These are phyloP conservation scores for Cystobasidium onofrii DNA, from an alignment of 768 basidiomycete genomes.

Conservation along the genomic window DNA sequence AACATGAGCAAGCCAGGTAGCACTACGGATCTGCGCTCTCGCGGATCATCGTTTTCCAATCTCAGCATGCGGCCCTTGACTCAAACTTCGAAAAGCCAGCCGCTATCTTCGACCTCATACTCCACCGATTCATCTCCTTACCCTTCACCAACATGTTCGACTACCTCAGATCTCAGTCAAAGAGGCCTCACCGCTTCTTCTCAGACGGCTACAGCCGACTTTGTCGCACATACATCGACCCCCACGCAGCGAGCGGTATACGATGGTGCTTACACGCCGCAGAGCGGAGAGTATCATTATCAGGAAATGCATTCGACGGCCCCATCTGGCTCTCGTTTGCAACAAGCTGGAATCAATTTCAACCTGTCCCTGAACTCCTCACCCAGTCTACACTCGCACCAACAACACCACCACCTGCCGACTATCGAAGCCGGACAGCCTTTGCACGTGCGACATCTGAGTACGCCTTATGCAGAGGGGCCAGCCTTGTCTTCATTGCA, in stretches of 20 bases:
- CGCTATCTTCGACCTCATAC: not conserved
- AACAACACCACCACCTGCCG: not conserved
- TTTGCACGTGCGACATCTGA: not conserved
- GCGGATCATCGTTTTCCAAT: not conserved
- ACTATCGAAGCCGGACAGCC: conserved; percentile 1
- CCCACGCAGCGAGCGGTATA: not conserved
- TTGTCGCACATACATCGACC: not conserved
- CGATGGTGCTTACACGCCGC: not conserved
- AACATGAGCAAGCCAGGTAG: not conserved
- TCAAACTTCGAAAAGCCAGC: not conserved
- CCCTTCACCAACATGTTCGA: not conserved
- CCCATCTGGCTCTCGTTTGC: not conserved
- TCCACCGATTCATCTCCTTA: not conserved
- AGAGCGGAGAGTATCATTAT: not conserved
- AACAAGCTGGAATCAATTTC: conserved; percentile 20
- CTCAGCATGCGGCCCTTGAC: not conserved
- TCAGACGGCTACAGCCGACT: not conserved
- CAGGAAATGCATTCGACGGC: not conserved
- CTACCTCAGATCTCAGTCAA: not conserved
- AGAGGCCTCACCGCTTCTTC: not conserved
- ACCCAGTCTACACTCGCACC: not conserved
- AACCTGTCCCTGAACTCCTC: not conserved
- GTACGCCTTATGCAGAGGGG: not conserved
- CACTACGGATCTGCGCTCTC: not conserved
- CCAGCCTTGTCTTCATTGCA: not conserved